phyloP scores from a whole-genome alignment of 208 protist species.

The Borovskyia barvae region DNA sequence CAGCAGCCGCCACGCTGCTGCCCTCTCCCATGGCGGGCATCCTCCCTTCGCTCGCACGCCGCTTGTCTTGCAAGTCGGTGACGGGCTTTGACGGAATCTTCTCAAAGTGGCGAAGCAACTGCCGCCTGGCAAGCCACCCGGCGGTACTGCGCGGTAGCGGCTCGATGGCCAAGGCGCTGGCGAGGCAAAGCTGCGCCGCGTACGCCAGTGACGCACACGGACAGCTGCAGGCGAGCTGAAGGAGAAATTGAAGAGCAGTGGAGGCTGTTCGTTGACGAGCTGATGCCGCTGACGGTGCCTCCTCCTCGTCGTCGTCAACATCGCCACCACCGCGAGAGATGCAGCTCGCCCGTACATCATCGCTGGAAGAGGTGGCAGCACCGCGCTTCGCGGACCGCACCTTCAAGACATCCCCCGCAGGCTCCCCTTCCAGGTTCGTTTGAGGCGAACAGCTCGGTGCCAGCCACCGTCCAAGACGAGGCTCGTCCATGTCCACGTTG shows the following conservation, averaged over 20 bases:
- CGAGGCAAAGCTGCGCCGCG: conserved; percentile 65
- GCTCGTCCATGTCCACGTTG: too few species aligned
- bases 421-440: too few species aligned
- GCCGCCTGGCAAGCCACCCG: conserved; percentile 10
- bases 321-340: neutral
- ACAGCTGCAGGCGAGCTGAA: conserved; percentile 66
- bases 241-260: conserved; percentile 43
- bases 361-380: neutral
- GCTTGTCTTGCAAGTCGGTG: too few species aligned
- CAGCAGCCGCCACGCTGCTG: too few species aligned
- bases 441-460: too few species aligned
- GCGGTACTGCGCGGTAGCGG: conserved; percentile 5
- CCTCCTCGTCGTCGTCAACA: neutral
- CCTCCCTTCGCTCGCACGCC: too few species aligned
- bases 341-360: neutral
- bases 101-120: conserved; percentile 26
- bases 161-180: conserved; percentile 30
- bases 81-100: too few species aligned
- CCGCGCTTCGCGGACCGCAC: neutral
- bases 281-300: too few species aligned
- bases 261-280: conserved; percentile 38
- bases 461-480: too few species aligned
- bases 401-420: too few species aligned
- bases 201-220: conserved; percentile 54
- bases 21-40: too few species aligned